phyloP scores from a whole-genome alignment of 805 yeast genomes.

The Metschnikowia lachancei region DNA sequence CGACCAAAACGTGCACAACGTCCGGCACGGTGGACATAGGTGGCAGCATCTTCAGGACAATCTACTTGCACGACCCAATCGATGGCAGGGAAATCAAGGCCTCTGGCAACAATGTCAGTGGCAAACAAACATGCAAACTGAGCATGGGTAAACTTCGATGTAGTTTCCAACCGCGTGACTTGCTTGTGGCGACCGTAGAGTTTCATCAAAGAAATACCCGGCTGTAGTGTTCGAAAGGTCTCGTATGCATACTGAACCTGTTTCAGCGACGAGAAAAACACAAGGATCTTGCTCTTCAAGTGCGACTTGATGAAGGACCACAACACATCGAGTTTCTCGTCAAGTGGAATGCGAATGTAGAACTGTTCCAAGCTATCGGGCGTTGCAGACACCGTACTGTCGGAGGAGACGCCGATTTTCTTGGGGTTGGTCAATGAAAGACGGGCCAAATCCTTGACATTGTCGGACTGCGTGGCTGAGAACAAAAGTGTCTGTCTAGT shows the following conservation, averaged over 20 bases:
- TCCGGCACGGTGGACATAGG: constrained; percentile 89
- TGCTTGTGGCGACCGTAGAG: constrained; percentile 89
- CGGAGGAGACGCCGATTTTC: constrained; percentile 39
- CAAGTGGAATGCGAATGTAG: constrained; percentile 66
- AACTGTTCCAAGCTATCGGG: constrained; percentile 86
- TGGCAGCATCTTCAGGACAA: constrained; percentile 86
- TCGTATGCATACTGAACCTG: constrained; percentile 91
- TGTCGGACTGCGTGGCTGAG: constrained; percentile 87
- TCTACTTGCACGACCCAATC: constrained; percentile 95
- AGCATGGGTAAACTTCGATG: constrained; percentile 71
- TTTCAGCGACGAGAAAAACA: constrained; percentile 82
- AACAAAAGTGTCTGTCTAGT: constrained; percentile 80
- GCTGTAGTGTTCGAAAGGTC: constrained; percentile 80
- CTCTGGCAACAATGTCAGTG: constrained; percentile 90
- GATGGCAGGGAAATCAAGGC: constrained; percentile 87
- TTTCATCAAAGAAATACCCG: constrained; percentile 85
- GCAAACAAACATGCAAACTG: constrained; percentile 81
- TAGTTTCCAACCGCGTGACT: constrained; percentile 80
- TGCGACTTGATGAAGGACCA: constrained; percentile 87
- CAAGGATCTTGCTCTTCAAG: constrained; percentile 73
- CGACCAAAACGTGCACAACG: constrained; percentile 87
- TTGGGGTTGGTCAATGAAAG: constrained; percentile 64
- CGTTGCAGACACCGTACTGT: constrained; percentile 57
- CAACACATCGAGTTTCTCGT: constrained; percentile 79
- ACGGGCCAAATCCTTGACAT: constrained; percentile 78